Conservation (phyloP, 148 eudicot species). For the Persicaria tinctoria region DNA sequence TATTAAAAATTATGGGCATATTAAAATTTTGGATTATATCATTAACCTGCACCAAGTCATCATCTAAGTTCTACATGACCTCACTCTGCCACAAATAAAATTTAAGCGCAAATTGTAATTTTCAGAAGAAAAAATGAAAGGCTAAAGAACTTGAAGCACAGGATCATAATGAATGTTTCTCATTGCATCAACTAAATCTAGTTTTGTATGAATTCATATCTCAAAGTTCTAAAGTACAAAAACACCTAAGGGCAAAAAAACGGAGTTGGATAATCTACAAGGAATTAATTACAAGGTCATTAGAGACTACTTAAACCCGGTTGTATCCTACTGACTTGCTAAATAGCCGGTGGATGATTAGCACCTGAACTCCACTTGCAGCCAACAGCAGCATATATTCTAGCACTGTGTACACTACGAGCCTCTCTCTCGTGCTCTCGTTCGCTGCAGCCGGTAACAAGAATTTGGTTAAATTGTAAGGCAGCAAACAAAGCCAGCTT, state of each 20-base stretch:
- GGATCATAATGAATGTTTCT: not conserved
- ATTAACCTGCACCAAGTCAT: too few relatives aligned
- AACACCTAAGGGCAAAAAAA: not conserved
- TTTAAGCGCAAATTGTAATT: too few relatives aligned
- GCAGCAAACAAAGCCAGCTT: not conserved
- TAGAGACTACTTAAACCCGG: slow-evolving; percentile 28
- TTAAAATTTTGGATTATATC: not conserved
- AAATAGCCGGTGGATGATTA: slow-evolving; percentile 49
- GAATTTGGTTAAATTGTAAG: not conserved
- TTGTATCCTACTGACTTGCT: slow-evolving; percentile 50
- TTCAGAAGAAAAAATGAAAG: too few relatives aligned
- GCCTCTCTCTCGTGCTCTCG: slow-evolving; percentile 58
- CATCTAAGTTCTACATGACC: too few relatives aligned
- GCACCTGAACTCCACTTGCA: slow-evolving; percentile 43
- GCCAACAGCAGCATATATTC: slow-evolving; percentile 49
- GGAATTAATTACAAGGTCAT: not conserved
- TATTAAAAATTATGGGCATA: not conserved
- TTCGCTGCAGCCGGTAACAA: slow-evolving; percentile 34
- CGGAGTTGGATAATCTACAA: not conserved
- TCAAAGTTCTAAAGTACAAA: not conserved
- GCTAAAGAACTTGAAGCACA: not conserved
- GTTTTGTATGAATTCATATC: slow-evolving; percentile 4
- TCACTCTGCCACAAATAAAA: too few relatives aligned
- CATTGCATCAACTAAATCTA: slow-evolving; percentile 1
- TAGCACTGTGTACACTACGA: slow-evolving; percentile 45